These are phyloP conservation scores for Coniochaeta ligniaria DNA, from an alignment of 2,329 filamentous ascomycete genomes.

Conservation along the genomic window DNA sequence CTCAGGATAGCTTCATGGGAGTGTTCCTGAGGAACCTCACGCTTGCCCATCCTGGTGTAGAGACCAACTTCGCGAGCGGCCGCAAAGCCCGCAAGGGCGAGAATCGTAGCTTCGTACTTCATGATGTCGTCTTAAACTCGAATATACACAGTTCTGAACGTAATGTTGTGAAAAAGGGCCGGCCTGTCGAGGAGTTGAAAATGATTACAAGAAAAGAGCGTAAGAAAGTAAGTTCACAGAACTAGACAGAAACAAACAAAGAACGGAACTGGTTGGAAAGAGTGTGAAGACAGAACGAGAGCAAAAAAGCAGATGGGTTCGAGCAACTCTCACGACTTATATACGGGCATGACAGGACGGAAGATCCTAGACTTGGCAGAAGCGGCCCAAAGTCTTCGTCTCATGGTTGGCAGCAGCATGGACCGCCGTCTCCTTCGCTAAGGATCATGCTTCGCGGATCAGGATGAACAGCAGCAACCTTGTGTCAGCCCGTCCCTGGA, in stretches of 20 bases:
- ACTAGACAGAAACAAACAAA: constrained; percentile 15
- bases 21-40: constrained; percentile 46
- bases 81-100: constrained; percentile 20
- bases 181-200: constrained; percentile 12
- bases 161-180: constrained; percentile 14
- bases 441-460: constrained; percentile 9
- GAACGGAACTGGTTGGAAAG: constrained; percentile 12
- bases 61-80: constrained; percentile 21
- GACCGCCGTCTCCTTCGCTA: constrained; percentile 7
- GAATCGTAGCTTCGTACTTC: constrained; percentile 22
- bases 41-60: constrained; percentile 20
- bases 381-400: constrained; percentile 5
- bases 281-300: constrained; percentile 10
- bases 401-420: constrained; percentile 11
- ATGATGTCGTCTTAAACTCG: constrained; percentile 14
- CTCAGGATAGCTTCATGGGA: constrained; percentile 36
- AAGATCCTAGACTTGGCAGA: background rate
- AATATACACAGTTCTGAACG: background rate
- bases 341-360: constrained; percentile 5
- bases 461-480: constrained; percentile 4
- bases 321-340: constrained; percentile 5
- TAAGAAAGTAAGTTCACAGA: constrained; percentile 20
- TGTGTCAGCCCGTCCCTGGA: constrained; percentile 7
- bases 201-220: constrained; percentile 14
- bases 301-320: constrained; percentile 2